Percentiles rank a stretch among this genome's conserved stretches.
Evolutionary conservation across 148 eudicot genomes (phyloP).

Genomic region (Amaranthus hypochondriacus): DNA sequence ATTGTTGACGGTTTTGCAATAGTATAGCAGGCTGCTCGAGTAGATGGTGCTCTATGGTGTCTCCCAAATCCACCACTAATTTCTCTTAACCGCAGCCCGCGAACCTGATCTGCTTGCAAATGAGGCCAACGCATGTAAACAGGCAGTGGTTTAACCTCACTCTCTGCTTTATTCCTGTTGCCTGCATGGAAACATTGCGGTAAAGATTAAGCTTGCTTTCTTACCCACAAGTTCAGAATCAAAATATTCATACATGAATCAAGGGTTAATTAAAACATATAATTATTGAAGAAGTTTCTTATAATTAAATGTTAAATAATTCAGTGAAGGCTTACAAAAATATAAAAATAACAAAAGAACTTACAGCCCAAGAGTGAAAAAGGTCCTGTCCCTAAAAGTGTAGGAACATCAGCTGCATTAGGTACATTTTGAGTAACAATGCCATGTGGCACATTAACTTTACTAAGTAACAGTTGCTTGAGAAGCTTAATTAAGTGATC

Average conservation of each 20-base stretch:
- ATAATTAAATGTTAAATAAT: background rate
- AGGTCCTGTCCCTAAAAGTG: slow-evolving; percentile 83
- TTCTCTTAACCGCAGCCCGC: slow-evolving; percentile 82
- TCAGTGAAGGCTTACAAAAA: slow-evolving; percentile 3
- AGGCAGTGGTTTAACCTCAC: slow-evolving; percentile 42
- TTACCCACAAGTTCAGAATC: background rate
- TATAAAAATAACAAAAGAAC: slow-evolving; percentile 20
- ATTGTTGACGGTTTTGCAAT: slow-evolving; percentile 93
- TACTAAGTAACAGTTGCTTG: slow-evolving; percentile 58
- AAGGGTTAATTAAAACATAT: background rate
- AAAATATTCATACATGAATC: background rate
- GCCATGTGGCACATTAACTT: slow-evolving; percentile 40
- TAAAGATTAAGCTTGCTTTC: background rate
- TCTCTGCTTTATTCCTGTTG: slow-evolving; percentile 40
- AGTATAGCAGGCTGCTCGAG: slow-evolving; percentile 83
- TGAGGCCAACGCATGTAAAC: slow-evolving; percentile 90
- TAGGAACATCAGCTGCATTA: slow-evolving; percentile 87
- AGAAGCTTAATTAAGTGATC: slow-evolving; percentile 90
- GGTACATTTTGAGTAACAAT: slow-evolving; percentile 42
- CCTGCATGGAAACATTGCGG: slow-evolving; percentile 32
- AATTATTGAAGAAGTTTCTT: background rate
- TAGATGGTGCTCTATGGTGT: slow-evolving; percentile 90
- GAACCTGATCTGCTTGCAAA: slow-evolving; percentile 79
- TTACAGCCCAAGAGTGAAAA: slow-evolving; percentile 79
- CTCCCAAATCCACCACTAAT: slow-evolving; percentile 94